These are phyloP conservation scores for Phytopythium montanum DNA, from an alignment of 352 stramenopile genomes.

Conservation along the genomic window DNA sequence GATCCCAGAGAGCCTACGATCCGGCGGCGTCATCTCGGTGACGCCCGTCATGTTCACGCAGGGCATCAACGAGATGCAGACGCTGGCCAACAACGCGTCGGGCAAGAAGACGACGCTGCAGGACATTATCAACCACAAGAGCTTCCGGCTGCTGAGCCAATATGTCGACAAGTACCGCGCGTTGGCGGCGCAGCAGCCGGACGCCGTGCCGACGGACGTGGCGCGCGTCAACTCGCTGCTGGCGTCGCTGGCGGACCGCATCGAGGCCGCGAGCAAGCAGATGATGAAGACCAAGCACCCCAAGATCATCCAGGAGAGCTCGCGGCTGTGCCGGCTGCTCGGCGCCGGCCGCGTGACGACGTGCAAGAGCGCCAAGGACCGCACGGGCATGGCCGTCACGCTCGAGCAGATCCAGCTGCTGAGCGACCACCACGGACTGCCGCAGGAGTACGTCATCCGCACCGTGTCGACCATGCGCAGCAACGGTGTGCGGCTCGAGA, in stretches of 20 bases:
- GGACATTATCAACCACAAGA: constrained; percentile 75
- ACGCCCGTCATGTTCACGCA: constrained; percentile 72
- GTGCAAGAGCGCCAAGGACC: constrained; percentile 96
- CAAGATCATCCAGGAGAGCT: constrained; percentile 74
- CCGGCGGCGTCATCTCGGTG: constrained; percentile 43
- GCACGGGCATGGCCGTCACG: constrained; percentile 95
- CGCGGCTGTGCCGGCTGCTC: constrained; percentile 71
- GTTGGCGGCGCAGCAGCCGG: constrained; percentile 34
- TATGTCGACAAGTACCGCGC: constrained; percentile 69
- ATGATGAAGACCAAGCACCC: constrained; percentile 73
- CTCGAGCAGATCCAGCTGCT: constrained; percentile 87
- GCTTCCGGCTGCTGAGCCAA: constrained; percentile 44
- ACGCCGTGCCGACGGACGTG: constrained; percentile 41
- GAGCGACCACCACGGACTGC: constrained; percentile 53
- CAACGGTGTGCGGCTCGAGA: constrained; percentile 68
- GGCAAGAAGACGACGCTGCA: constrained; percentile 67
- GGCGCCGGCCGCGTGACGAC: constrained; percentile 89
- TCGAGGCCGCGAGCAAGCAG: constrained; percentile 54
- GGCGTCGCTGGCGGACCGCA: constrained; percentile 46
- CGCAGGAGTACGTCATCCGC: constrained; percentile 49
- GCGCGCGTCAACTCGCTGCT: constrained; percentile 37
- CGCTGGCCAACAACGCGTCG: constrained; percentile 65
- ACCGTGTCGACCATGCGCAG: constrained; percentile 76
- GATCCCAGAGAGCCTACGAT: constrained; percentile 47
- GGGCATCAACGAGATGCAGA: constrained; percentile 83